These are phyloP conservation scores for Adenanthera pavonina DNA, from an alignment of 306 rosid genomes.

Conservation along the genomic window DNA sequence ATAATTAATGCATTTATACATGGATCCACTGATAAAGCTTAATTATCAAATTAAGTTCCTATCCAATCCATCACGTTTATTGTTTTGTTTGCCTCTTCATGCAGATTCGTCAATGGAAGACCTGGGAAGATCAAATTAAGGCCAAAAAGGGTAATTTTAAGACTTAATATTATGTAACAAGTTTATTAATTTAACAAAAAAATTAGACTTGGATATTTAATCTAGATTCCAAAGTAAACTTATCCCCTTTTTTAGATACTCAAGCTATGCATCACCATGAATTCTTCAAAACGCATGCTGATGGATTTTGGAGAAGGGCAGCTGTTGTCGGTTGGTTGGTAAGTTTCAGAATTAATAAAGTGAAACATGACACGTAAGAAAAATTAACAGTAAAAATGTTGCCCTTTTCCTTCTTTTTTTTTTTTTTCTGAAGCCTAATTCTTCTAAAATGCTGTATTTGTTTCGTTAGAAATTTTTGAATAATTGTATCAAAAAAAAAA, in stretches of 20 bases:
- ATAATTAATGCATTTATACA: neutral
- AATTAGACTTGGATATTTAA: neutral
- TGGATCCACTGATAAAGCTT: neutral
- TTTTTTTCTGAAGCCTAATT: no score
- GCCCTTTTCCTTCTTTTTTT: no score
- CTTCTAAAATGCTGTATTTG: no score
- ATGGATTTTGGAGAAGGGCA: constrained; percentile 78
- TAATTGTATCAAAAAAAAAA: no score
- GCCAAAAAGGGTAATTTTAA: constrained; percentile 37
- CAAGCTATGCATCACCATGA: constrained; percentile 25
- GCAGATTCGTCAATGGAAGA: constrained; percentile 78
- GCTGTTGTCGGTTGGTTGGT: constrained; percentile 80
- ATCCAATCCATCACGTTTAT: no score
- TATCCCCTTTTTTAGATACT: neutral
- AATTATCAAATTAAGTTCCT: neutral
- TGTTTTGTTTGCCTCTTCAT: neutral
- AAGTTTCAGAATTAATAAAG: constrained; percentile 21
- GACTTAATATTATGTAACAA: neutral
- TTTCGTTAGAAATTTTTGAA: no score
- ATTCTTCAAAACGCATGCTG: constrained; percentile 47
- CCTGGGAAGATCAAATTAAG: constrained; percentile 63
- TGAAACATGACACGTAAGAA: neutral
- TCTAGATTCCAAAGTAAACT: constrained; percentile 12
- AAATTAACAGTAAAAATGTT: neutral
- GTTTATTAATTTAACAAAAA: neutral